A percentile compares a stretch with the other conserved stretches of the same genome.
These are phyloP conservation scores for Fusarium dlaminii DNA, from an alignment of 2,329 filamentous ascomycete genomes.

Conservation along the genomic window DNA sequence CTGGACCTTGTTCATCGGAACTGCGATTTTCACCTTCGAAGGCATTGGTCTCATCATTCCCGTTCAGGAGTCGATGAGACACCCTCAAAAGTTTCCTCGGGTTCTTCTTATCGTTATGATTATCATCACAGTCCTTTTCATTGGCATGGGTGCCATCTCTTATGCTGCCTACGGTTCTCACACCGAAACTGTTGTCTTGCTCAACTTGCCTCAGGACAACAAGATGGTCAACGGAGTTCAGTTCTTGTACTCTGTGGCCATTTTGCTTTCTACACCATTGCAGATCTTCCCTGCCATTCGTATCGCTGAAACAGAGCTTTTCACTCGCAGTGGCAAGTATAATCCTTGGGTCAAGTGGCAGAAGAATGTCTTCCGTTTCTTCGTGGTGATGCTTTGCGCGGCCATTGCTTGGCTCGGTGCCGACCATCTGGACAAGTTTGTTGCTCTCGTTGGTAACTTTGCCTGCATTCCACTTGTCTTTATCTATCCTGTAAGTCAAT, in stretches of 20 bases:
- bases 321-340: conserved; percentile 94
- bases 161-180: conserved; percentile 96
- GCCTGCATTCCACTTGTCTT: conserved; percentile 97
- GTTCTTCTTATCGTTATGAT: conserved; percentile 94
- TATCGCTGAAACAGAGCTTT: conserved; percentile 93
- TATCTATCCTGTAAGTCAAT: conserved; percentile 87
- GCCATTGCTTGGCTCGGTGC: conserved; percentile 91
- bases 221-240: conserved; percentile 96
- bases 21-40: conserved; percentile 98
- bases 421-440: conserved; percentile 95
- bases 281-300: conserved; percentile 98
- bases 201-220: conserved; percentile 95
- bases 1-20: conserved; percentile 98
- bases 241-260: conserved; percentile 97
- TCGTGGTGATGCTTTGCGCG: conserved; percentile 87
- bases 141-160: conserved; percentile 89
- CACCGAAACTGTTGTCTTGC: conserved; percentile 94
- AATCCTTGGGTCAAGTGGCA: conserved; percentile 99
- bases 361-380: conserved; percentile 97
- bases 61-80: conserved; percentile 96
- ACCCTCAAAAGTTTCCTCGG: conserved; percentile 87
- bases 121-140: conserved; percentile 90
- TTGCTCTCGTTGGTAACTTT: conserved; percentile 94
- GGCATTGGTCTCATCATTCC: conserved; percentile 97
- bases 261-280: conserved; percentile 90